Conservation (phyloP, 768 basidiomycete species). For the Cyclocybe cylindracea region DNA sequence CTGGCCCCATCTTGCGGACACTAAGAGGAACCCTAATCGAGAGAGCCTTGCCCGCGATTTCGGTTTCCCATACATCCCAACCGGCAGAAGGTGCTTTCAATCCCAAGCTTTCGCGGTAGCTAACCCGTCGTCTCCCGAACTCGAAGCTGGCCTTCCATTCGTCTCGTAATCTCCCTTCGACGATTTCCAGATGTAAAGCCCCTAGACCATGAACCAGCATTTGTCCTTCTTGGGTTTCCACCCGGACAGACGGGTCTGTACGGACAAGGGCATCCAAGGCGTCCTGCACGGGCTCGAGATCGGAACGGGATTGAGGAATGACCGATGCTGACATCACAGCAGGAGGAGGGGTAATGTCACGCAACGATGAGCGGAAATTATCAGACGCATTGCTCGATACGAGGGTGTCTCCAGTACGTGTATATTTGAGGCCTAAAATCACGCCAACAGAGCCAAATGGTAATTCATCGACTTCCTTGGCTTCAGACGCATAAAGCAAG, state of each 20-base stretch:
- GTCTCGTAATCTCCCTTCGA: slow-evolving; percentile 76
- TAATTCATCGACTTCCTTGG: slow-evolving; percentile 76
- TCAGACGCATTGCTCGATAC: slow-evolving; percentile 49
- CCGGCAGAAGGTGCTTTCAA: slow-evolving; percentile 25
- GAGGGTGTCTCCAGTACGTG: slow-evolving; percentile 87
- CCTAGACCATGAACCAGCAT: slow-evolving; percentile 83
- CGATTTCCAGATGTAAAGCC: slow-evolving; percentile 85
- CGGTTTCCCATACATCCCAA: slow-evolving; percentile 59
- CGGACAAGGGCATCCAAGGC: slow-evolving; percentile 72
- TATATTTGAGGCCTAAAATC: slow-evolving; percentile 78
- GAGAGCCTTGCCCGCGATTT: slow-evolving; percentile 57
- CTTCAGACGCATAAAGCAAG: slow-evolving; percentile 75
- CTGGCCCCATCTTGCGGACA: slow-evolving; percentile 52
- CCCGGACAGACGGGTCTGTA: slow-evolving; percentile 89
- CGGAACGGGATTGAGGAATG: slow-evolving; percentile 77
- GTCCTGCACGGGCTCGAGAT: slow-evolving; percentile 74
- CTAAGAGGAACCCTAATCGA: slow-evolving; percentile 54
- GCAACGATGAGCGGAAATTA: slow-evolving; percentile 43
- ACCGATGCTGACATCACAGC: slow-evolving; percentile 85
- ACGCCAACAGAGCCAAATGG: slow-evolving; percentile 86
- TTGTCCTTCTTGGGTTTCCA: slow-evolving; percentile 81
- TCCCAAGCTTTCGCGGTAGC: slow-evolving; percentile 70
- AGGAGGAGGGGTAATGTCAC: slow-evolving; percentile 74
- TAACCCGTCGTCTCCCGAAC: slow-evolving; percentile 75
- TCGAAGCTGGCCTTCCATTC: slow-evolving; percentile 83